A percentile compares a stretch with the other conserved stretches of the same genome.
Evolutionary conservation across 2,329 filamentous ascomycete genomes (phyloP).

Genomic region (Monosporascus sp.): DNA sequence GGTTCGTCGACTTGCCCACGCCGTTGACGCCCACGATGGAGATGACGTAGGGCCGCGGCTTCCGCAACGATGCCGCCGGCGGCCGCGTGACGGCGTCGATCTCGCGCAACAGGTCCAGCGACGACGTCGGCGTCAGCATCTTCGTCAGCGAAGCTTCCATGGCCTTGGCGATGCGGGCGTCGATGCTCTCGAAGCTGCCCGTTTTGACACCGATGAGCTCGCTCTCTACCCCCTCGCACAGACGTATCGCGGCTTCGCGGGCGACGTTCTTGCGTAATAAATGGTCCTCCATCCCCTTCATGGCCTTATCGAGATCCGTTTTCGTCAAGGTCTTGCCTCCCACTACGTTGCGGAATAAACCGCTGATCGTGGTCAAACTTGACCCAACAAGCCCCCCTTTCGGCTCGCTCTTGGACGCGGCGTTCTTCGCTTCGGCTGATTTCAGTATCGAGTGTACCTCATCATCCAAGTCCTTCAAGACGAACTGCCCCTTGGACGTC

Average conservation of each 20-base stretch:
- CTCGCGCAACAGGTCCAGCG: constrained; percentile 87
- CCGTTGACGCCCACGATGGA: constrained; percentile 98
- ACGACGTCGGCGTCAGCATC: constrained; percentile 93
- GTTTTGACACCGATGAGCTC: constrained; percentile 90
- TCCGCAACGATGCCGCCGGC: constrained; percentile 55
- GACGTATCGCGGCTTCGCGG: constrained; percentile 81
- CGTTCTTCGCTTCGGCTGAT: constrained; percentile 64
- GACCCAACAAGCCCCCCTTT: constrained; percentile 68
- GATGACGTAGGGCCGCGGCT: constrained; percentile 84
- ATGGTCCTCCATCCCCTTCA: constrained; percentile 96
- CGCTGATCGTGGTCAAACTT: constrained; percentile 75
- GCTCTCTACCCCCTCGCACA: constrained; percentile 87
- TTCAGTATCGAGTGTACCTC: constrained; percentile 88
- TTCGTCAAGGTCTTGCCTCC: constrained; percentile 90
- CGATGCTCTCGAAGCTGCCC: constrained; percentile 83
- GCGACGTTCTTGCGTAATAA: constrained; percentile 94
- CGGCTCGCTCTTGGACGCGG: constrained; percentile 37
- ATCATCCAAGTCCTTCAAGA: constrained; percentile 87
- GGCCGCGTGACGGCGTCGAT: constrained; percentile 75
- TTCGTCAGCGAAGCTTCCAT: constrained; percentile 92
- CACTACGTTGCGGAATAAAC: constrained; percentile 89
- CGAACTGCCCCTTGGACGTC: constrained; percentile 85
- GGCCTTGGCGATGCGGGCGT: constrained; percentile 73
- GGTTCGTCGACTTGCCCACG: constrained; percentile 95
- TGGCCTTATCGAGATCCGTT: constrained; percentile 81